Evolutionary conservation across 495 filamentous ascomycete species (phyloP).

Genomic region (Aspergillus diversus): DNA sequence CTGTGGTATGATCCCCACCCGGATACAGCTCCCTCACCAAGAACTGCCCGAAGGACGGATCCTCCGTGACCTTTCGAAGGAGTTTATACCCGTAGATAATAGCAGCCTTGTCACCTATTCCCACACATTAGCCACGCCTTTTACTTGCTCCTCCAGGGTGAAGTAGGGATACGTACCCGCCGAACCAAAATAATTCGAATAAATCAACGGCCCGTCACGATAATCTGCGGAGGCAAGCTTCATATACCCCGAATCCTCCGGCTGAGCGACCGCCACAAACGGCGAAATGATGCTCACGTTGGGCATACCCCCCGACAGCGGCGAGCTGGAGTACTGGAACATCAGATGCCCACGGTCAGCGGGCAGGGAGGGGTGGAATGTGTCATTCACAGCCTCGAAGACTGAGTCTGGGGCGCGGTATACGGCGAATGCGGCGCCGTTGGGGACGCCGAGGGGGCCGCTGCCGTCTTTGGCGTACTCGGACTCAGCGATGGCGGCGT

Average conservation of each 20-base stretch:
- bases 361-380: constrained; percentile 1
- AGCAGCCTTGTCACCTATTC: background rate
- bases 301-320: background rate
- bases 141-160: too few relatives aligned
- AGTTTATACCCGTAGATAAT: background rate
- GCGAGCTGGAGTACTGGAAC: background rate
- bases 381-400: background rate
- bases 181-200: background rate
- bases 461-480: background rate
- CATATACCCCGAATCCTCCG: background rate
- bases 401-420: background rate
- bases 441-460: background rate
- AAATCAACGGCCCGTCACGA: background rate
- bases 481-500: background rate
- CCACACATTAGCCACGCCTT: too few relatives aligned
- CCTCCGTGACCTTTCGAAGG: background rate
- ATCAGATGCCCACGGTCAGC: background rate
- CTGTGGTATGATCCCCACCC: background rate
- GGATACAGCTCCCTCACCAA: background rate
- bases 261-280: background rate
- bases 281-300: constrained; percentile 2
- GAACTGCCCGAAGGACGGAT: background rate
- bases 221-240: background rate
- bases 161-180: background rate
- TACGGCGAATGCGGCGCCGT: background rate